A percentile compares a stretch with the other conserved stretches of the same genome.
These are phyloP conservation scores for Dendrocalamus sinicus DNA, from an alignment of 176 grass and related monocot genomes.

Conservation along the genomic window DNA sequence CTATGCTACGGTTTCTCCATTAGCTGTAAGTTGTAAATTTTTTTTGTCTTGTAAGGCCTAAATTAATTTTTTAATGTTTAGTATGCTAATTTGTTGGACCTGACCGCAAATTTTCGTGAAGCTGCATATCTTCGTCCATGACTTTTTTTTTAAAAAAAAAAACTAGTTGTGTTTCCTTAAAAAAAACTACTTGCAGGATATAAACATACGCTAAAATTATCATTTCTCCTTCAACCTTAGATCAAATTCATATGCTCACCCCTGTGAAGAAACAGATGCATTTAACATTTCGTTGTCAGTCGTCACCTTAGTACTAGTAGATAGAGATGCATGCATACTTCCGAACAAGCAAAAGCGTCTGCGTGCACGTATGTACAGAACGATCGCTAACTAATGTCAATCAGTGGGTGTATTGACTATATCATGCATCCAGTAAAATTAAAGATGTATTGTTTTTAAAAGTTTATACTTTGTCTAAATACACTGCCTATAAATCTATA, in stretches of 20 bases:
- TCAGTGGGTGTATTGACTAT: not conserved
- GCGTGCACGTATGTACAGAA: too few relatives aligned
- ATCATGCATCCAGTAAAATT: not conserved
- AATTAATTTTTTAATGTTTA: too few relatives aligned
- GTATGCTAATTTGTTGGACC: too few relatives aligned
- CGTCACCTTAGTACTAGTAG: not conserved
- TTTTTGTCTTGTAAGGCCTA: too few relatives aligned
- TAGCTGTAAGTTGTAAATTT: too few relatives aligned
- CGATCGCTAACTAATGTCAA: not conserved
- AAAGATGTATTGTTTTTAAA: not conserved
- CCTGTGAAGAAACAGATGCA: not conserved
- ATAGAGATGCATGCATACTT: too few relatives aligned
- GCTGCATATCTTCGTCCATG: too few relatives aligned
- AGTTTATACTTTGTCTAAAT: not conserved
- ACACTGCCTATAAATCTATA: not conserved
- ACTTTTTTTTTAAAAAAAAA: too few relatives aligned
- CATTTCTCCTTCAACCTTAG: not conserved
- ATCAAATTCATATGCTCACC: not conserved
- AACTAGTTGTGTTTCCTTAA: not conserved
- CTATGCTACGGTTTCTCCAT: too few relatives aligned
- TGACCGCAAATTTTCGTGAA: too few relatives aligned
- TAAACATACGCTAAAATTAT: not conserved
- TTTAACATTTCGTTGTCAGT: not conserved
- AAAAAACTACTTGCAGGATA: not conserved
- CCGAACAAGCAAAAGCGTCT: too few relatives aligned